phyloP scores from a whole-genome alignment of 2,329 filamentous ascomycete species.

The Cladosporium sp. region DNA sequence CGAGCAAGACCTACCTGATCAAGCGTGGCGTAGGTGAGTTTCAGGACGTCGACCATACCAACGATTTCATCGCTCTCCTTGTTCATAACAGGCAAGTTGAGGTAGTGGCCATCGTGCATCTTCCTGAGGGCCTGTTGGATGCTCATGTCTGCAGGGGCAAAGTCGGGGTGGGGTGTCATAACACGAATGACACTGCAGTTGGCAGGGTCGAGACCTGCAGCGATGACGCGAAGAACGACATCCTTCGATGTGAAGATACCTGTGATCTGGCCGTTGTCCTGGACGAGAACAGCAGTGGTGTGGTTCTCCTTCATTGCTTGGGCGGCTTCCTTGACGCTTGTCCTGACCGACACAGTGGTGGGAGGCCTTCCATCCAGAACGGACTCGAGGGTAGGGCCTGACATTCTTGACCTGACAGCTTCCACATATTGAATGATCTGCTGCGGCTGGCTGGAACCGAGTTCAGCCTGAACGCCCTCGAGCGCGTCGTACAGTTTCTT shows the following conservation, averaged over 20 bases:
- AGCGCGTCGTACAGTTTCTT: slow-evolving; percentile 95
- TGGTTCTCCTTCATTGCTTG: slow-evolving; percentile 98
- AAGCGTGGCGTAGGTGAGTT: slow-evolving; percentile 94
- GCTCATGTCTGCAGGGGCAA: slow-evolving; percentile 97
- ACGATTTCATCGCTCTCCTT: slow-evolving; percentile 87
- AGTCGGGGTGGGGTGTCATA: slow-evolving; percentile 98
- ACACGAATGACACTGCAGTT: slow-evolving; percentile 97
- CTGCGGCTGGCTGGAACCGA: slow-evolving; percentile 92
- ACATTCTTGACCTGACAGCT: slow-evolving; percentile 93
- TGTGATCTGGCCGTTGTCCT: slow-evolving; percentile 94
- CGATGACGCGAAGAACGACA: slow-evolving; percentile 95
- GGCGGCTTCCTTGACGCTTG: slow-evolving; percentile 93
- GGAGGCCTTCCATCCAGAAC: slow-evolving; percentile 89
- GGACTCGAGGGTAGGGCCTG: slow-evolving; percentile 89
- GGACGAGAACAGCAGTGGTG: slow-evolving; percentile 91
- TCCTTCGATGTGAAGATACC: slow-evolving; percentile 99
- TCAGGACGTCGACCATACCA: slow-evolving; percentile 98
- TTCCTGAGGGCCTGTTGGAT: slow-evolving; percentile 96
- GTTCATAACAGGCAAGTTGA: slow-evolving; percentile 98
- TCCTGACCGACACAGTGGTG: slow-evolving; percentile 90
- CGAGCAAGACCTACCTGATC: slow-evolving; percentile 66
- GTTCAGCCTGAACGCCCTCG: slow-evolving; percentile 94
- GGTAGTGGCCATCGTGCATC: slow-evolving; percentile 99
- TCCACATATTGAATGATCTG: slow-evolving; percentile 99
- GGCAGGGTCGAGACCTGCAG: slow-evolving; percentile 85